A percentile compares a stretch with the other conserved stretches of the same genome.
Conservation (phyloP, 352 stramenopile genomes). For the Globisporangium spiculum region DNA sequence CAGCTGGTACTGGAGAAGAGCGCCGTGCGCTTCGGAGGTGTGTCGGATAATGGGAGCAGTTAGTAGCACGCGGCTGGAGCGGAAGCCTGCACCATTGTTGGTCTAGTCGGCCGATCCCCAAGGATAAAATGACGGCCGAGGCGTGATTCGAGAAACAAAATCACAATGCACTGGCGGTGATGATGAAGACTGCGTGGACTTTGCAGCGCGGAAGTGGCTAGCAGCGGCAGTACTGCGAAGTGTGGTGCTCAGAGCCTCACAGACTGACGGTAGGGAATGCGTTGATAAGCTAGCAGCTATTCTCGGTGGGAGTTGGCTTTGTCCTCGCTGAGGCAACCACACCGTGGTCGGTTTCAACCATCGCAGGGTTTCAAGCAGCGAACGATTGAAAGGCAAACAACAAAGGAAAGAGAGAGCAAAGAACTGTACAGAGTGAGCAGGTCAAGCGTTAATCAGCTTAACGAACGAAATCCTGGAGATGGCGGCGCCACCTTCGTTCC, state of each 20-base stretch:
- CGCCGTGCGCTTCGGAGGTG: background rate
- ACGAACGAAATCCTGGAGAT: background rate
- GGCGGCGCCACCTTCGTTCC: constrained; percentile 24
- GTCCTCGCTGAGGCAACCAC: background rate
- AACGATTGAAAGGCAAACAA: no score
- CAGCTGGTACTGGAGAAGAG: background rate
- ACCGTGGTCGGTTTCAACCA: background rate
- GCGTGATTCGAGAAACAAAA: background rate
- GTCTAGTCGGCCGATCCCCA: background rate
- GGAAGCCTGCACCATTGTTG: background rate
- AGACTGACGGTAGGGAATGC: background rate
- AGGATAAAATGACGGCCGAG: background rate
- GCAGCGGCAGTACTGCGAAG: background rate
- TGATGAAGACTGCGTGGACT: background rate
- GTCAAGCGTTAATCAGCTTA: background rate
- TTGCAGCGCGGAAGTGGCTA: background rate
- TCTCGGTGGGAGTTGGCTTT: background rate
- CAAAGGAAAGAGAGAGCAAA: background rate
- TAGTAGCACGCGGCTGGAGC: background rate
- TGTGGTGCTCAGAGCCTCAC: background rate
- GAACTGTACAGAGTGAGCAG: background rate
- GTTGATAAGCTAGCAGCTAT: background rate
- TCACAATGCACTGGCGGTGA: background rate
- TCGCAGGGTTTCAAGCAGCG: background rate
- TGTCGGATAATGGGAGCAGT: background rate